Evolutionary conservation across 495 filamentous ascomycete species (phyloP).

Genomic region (Sabuloglossum arenarium): DNA sequence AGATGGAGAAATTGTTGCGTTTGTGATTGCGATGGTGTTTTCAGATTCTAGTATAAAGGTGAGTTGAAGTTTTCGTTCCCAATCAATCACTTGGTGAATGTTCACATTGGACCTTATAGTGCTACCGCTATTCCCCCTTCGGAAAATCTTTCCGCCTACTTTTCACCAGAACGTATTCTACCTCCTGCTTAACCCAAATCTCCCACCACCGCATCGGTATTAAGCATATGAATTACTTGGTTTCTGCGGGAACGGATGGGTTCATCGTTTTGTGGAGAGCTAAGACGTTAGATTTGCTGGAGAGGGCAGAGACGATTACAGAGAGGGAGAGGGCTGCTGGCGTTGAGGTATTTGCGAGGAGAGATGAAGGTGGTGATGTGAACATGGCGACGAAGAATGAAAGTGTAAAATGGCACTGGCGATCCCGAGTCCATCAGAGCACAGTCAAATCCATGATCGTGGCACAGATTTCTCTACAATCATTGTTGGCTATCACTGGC

Average conservation of each 20-base stretch:
- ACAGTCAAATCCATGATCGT: slow-evolving; percentile 39
- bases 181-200: slow-evolving; percentile 58
- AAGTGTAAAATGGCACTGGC: slow-evolving; percentile 15
- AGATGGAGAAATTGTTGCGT: too few species aligned
- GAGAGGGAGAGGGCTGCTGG: too few species aligned
- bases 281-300: slow-evolving; percentile 13
- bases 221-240: slow-evolving; percentile 19
- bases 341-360: too few species aligned
- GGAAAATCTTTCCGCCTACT: slow-evolving; percentile 30
- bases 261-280: slow-evolving; percentile 31
- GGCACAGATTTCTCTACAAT: slow-evolving; percentile 8
- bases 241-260: slow-evolving; percentile 44
- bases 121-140: slow-evolving; percentile 33
- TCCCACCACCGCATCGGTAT: slow-evolving; percentile 24
- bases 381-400: too few species aligned
- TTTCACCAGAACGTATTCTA: slow-evolving; percentile 41
- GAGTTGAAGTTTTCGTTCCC: slow-evolving; percentile 4
- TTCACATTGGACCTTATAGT: slow-evolving; percentile 1
- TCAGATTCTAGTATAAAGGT: slow-evolving; percentile 61
- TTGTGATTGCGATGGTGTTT: slow-evolving; percentile 41
- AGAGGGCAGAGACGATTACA: too few species aligned
- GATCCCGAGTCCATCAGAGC: slow-evolving; percentile 44
- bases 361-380: neutral
- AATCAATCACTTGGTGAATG: neutral
- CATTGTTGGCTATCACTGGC: slow-evolving; percentile 41